Percentiles rank a stretch among this genome's conserved stretches.
Evolutionary conservation across 2,329 filamentous ascomycete species (phyloP).

Genomic region (Botrytis elliptica): DNA sequence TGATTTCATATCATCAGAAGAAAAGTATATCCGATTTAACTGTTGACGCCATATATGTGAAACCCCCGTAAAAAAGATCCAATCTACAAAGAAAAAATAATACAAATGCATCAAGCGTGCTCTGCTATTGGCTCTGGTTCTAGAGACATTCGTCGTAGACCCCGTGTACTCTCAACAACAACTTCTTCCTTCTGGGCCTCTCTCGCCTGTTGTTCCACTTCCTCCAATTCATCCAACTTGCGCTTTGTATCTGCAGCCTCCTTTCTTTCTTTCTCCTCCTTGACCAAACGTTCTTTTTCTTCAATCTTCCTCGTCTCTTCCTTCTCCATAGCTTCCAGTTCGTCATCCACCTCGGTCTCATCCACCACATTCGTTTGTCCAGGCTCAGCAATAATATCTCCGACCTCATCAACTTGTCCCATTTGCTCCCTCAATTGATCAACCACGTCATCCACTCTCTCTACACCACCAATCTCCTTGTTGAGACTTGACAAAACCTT

Average conservation of each 20-base stretch:
- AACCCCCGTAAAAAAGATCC: background rate
- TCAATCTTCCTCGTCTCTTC: conserved; percentile 48
- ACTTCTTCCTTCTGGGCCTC: conserved; percentile 19
- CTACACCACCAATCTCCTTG: conserved; percentile 71
- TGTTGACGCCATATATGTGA: background rate
- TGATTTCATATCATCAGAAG: background rate
- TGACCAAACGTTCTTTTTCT: conserved; percentile 38
- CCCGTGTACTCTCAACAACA: conserved; percentile 28
- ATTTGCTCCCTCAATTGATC: conserved; percentile 77
- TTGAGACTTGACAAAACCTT: conserved; percentile 72
- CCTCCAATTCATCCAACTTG: conserved; percentile 34
- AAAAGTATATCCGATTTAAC: background rate
- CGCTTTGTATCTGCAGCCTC: conserved; percentile 37
- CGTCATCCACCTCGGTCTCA: conserved; percentile 82
- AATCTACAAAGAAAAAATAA: background rate
- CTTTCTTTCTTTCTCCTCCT: conserved; percentile 34
- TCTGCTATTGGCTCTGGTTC: conserved; percentile 28
- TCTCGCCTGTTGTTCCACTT: conserved; percentile 29
- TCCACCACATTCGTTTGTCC: conserved; percentile 61
- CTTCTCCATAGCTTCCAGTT: conserved; percentile 70
- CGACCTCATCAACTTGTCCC: conserved; percentile 78
- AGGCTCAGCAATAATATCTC: conserved; percentile 69
- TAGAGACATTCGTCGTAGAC: conserved; percentile 30
- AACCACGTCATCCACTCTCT: conserved; percentile 73
- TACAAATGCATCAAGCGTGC: conserved; percentile 9